Evolutionary conservation across 495 filamentous ascomycete genomes (phyloP).

Genomic region (Trichoderma gamsii): DNA sequence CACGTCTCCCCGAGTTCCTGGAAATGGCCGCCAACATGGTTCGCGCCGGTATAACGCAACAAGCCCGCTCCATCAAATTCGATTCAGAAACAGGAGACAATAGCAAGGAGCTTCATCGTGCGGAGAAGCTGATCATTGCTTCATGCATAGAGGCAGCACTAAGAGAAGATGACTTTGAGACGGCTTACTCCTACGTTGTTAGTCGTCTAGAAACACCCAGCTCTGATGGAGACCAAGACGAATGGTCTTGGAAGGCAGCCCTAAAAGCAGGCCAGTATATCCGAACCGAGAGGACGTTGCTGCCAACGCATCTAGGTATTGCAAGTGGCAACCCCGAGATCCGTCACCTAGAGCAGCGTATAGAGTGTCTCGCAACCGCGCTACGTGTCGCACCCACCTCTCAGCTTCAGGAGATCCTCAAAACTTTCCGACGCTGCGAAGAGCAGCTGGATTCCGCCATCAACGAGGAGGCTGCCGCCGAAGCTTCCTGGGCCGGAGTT

Average conservation of each 20-base stretch:
- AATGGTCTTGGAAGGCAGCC: constrained; percentile 88
- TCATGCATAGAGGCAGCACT: constrained; percentile 89
- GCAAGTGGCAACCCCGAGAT: constrained; percentile 49
- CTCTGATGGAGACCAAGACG: constrained; percentile 44
- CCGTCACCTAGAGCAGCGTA: constrained; percentile 69
- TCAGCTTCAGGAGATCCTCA: constrained; percentile 77
- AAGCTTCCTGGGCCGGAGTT: constrained; percentile 63
- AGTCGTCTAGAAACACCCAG: constrained; percentile 45
- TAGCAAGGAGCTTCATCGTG: constrained; percentile 25
- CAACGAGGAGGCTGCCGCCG: constrained; percentile 65
- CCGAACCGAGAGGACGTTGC: constrained; percentile 38
- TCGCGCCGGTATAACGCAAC: constrained; percentile 56
- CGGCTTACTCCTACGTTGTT: constrained; percentile 91
- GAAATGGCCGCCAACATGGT: constrained; percentile 72
- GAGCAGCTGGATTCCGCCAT: constrained; percentile 69
- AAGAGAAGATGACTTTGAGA: constrained; percentile 85
- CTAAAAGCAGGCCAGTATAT: constrained; percentile 81
- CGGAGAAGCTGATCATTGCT: constrained; percentile 67
- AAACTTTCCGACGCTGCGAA: constrained; percentile 79
- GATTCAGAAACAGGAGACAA: constrained; percentile 25
- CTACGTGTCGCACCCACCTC: constrained; percentile 73
- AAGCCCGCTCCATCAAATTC: constrained; percentile 21
- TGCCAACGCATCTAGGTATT: constrained; percentile 49
- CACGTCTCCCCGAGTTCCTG: constrained; percentile 76
- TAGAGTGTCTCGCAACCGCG: constrained; percentile 83